Conservation (phyloP, 1,284 basidiomycete genomes). For the Ustilago vetiveriae region DNA sequence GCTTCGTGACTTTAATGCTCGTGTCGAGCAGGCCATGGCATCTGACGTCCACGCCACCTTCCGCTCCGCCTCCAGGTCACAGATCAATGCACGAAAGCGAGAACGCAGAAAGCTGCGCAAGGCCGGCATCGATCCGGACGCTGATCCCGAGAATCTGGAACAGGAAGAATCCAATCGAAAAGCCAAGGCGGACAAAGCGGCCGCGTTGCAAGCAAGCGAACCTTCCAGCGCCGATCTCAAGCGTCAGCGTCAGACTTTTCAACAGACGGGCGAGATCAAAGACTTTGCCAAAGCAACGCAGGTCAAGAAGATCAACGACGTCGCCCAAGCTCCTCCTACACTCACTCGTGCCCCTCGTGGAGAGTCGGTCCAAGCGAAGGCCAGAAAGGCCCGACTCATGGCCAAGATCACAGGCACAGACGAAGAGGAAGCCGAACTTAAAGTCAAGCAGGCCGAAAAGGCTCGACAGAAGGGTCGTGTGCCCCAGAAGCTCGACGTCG, state of each 20-base stretch:
- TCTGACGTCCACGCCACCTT: slow-evolving; percentile 48
- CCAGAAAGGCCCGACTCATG: slow-evolving; percentile 45
- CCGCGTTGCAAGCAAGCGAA: slow-evolving; percentile 39
- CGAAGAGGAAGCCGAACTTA: slow-evolving; percentile 40
- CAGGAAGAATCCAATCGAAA: slow-evolving; percentile 35
- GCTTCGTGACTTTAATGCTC: slow-evolving; percentile 59
- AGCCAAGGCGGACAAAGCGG: slow-evolving; percentile 48
- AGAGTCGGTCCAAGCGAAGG: slow-evolving; percentile 44
- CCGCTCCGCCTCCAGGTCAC: slow-evolving; percentile 41
- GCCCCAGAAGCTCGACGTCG: slow-evolving; percentile 18
- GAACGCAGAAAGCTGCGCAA: slow-evolving; percentile 40
- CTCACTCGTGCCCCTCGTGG: slow-evolving; percentile 57
- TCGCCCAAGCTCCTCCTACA: slow-evolving; percentile 56
- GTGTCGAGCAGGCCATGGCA: slow-evolving; percentile 59
- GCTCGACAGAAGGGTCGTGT: slow-evolving; percentile 43
- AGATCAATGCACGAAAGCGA: slow-evolving; percentile 53
- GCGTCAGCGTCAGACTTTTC: slow-evolving; percentile 39
- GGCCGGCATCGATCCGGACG: slow-evolving; percentile 42
- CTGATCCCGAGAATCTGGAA: slow-evolving; percentile 24
- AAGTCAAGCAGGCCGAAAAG: slow-evolving; percentile 41
- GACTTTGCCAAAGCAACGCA: slow-evolving; percentile 51
- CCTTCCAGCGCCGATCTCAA: slow-evolving; percentile 45
- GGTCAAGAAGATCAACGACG: slow-evolving; percentile 56
- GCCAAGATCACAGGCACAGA: slow-evolving; percentile 51
- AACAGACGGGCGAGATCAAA: slow-evolving; percentile 48